Evolutionary conservation across 768 basidiomycete genomes (phyloP).

Genomic region (Mycena latifolia): DNA sequence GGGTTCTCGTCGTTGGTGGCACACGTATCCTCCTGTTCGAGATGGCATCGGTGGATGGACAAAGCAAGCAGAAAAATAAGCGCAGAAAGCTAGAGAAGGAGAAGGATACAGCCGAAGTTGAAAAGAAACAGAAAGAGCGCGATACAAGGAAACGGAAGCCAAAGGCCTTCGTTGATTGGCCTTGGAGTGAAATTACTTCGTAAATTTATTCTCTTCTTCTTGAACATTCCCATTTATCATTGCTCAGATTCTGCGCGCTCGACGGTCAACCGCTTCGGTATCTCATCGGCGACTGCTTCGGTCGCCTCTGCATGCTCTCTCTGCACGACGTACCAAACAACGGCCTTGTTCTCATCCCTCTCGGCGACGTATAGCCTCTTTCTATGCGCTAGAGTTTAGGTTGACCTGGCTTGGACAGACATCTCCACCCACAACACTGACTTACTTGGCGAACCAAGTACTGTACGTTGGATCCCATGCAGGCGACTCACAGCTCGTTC

Average conservation of each 20-base stretch:
- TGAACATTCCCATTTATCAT: conserved; percentile 10
- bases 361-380: conserved; percentile 17
- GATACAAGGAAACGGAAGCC: conserved; percentile 68
- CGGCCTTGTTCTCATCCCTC: conserved; percentile 52
- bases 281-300: conserved; percentile 78
- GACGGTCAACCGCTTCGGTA: conserved; percentile 61
- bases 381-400: background rate
- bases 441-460: conserved; percentile 77
- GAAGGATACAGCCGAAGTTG: conserved; percentile 57
- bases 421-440: conserved; percentile 77
- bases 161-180: conserved; percentile 74
- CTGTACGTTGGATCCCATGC: conserved; percentile 86
- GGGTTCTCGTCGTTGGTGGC: conserved; percentile 79
- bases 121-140: conserved; percentile 67
- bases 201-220: conserved; percentile 44
- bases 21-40: conserved; percentile 74
- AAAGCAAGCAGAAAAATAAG: conserved; percentile 68
- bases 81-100: conserved; percentile 63
- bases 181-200: conserved; percentile 81
- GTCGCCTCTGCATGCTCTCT: conserved; percentile 76
- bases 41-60: conserved; percentile 57
- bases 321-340: conserved; percentile 57
- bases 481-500: conserved; percentile 84
- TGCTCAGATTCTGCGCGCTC: conserved; percentile 63
- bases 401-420: conserved; percentile 60